Evolutionary conservation across 2,329 filamentous ascomycete genomes (phyloP).

Genomic region (Botrytis sinoallii): DNA sequence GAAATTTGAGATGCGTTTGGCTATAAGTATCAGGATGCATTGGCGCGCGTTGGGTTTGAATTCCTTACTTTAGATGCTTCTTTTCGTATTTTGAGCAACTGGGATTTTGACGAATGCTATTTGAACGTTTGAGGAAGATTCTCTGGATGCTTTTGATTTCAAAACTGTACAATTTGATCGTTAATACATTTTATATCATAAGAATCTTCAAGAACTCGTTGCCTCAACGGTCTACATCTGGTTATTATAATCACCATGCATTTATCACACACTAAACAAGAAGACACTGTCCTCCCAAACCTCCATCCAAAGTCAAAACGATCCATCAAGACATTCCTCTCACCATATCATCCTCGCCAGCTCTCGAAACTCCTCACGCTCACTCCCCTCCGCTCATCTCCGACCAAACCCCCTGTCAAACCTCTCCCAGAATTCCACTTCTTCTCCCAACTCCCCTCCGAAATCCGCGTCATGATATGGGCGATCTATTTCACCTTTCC

Average conservation of each 20-base stretch:
- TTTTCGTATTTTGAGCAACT: not conserved
- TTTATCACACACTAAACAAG: not conserved
- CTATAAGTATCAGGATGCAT: not conserved
- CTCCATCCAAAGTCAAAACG: not conserved
- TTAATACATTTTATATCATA: not conserved
- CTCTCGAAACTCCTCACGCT: not conserved
- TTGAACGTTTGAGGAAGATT: not conserved
- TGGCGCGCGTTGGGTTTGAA: no score
- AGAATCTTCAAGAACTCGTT: not conserved
- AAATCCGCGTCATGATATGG: conserved; percentile 10
- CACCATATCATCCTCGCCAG: not conserved
- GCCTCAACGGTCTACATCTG: not conserved
- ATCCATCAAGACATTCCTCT: conserved; percentile 2
- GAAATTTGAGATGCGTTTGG: not conserved
- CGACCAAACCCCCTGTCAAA: not conserved
- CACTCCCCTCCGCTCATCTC: not conserved
- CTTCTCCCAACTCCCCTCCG: conserved; percentile 10
- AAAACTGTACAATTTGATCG: not conserved
- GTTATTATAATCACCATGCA: not conserved
- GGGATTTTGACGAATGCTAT: not conserved
- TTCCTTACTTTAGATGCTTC: not conserved
- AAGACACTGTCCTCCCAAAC: not conserved
- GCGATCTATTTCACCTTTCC: not conserved
- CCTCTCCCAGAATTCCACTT: conserved; percentile 1
- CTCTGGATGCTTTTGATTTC: not conserved